Evolutionary conservation across 371 early-diverging fungal genomes (phyloP).

Genomic region (Mortierella sp.): DNA sequence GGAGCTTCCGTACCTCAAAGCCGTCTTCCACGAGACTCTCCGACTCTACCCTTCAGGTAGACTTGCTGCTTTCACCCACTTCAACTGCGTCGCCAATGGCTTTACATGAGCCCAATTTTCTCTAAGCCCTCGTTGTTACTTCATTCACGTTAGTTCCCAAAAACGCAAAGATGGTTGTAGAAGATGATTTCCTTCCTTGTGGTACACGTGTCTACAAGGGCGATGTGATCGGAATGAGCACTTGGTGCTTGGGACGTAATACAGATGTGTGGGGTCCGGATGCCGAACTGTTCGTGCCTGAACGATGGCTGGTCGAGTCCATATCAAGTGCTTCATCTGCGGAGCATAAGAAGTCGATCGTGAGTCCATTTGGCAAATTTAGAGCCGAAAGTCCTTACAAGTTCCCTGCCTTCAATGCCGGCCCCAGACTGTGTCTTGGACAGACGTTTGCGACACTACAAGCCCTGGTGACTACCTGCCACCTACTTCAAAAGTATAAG

Average conservation of each 20-base stretch:
- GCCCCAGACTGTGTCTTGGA: conserved; percentile 60
- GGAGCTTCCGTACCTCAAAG: conserved; percentile 39
- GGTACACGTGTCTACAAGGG: conserved; percentile 68
- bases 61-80: no score
- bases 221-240: conserved; percentile 59
- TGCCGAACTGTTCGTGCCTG: conserved; percentile 67
- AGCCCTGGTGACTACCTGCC: conserved; percentile 59
- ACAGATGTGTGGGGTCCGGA: conserved; percentile 71
- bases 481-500: conserved; percentile 57
- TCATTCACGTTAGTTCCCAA: conserved; percentile 25
- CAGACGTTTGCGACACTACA: conserved; percentile 67
- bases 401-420: conserved; percentile 67
- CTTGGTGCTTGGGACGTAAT: conserved; percentile 60
- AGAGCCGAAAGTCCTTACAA: conserved; percentile 36
- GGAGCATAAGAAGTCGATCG: not conserved
- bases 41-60: conserved; percentile 25
- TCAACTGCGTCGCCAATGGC: no score
- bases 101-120: no score
- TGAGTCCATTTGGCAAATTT: conserved; percentile 44
- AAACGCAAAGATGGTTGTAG: conserved; percentile 29
- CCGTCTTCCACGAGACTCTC: conserved; percentile 43
- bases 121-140: no score
- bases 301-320: conserved; percentile 64
- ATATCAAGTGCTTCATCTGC: no score
- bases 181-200: conserved; percentile 74